Percentiles rank a stretch among this genome's conserved stretches.
These are phyloP conservation scores for Podaxis sp. DNA, from an alignment of 768 basidiomycete genomes.

Conservation along the genomic window DNA sequence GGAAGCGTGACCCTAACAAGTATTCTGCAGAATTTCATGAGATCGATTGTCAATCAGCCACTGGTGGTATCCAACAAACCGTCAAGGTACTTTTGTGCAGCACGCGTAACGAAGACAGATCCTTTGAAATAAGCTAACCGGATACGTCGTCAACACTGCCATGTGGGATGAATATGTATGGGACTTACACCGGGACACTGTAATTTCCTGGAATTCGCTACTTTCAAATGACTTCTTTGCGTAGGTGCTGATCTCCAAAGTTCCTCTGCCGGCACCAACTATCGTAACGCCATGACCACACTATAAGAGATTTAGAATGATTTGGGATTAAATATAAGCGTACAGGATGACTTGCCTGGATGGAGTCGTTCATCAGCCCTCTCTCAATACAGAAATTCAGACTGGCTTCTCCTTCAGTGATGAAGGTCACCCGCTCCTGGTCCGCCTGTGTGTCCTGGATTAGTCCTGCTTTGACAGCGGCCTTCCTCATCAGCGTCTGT, in stretches of 20 bases:
- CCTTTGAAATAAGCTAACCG: constrained; percentile 41
- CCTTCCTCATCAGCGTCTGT: constrained; percentile 45
- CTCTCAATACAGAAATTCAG: no score
- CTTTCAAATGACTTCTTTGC: constrained; percentile 24
- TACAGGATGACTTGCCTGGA: background rate
- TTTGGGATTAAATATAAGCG: background rate
- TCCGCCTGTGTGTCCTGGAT: constrained; percentile 28
- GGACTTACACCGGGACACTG: constrained; percentile 33
- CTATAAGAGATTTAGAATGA: constrained; percentile 22
- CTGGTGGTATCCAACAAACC: constrained; percentile 22
- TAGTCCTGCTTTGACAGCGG: constrained; percentile 44
- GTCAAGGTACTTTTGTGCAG: constrained; percentile 34
- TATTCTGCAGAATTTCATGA: constrained; percentile 5
- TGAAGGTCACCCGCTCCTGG: constrained; percentile 34
- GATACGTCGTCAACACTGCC: background rate
- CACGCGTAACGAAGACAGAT: constrained; percentile 42
- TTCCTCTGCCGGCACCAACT: constrained; percentile 61
- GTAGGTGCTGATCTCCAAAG: constrained; percentile 58
- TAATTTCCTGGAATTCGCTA: constrained; percentile 38
- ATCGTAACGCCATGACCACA: constrained; percentile 46
- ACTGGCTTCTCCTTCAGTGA: no score
- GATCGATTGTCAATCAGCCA: background rate
- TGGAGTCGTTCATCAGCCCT: no score
- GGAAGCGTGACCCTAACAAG: constrained; percentile 15
- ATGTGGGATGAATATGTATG: background rate